A percentile compares a stretch with the other conserved stretches of the same genome.
These are phyloP conservation scores for Phytophthora pistaciae DNA, from an alignment of 352 stramenopile genomes.

Conservation along the genomic window DNA sequence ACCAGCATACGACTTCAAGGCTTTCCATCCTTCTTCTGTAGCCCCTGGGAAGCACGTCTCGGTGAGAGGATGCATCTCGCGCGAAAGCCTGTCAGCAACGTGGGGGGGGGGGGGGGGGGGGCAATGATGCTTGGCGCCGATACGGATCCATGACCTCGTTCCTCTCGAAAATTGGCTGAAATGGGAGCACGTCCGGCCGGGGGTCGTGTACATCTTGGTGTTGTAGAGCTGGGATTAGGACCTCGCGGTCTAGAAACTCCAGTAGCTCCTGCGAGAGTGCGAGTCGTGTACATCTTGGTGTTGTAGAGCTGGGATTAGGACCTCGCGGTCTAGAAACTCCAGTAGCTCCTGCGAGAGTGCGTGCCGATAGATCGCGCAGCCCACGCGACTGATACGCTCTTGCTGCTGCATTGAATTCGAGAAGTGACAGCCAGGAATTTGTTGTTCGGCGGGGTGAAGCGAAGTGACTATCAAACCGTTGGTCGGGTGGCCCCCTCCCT, in stretches of 20 bases:
- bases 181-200: background rate
- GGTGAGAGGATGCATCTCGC: background rate
- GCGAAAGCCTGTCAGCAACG: too few species aligned
- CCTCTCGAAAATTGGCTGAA: background rate
- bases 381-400: background rate
- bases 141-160: background rate
- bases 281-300: background rate
- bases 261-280: background rate
- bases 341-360: background rate
- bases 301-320: background rate
- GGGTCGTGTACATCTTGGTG: background rate
- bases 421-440: background rate
- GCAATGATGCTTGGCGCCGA: background rate
- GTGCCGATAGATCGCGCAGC: background rate
- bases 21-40: background rate
- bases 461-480: too few species aligned
- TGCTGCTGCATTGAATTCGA: background rate
- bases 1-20: background rate
- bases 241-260: background rate
- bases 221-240: background rate
- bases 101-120: background rate
- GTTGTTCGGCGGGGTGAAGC: too few species aligned
- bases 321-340: background rate
- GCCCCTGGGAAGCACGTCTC: background rate
- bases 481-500: too few species aligned